phyloP scores from a whole-genome alignment of 2,329 filamentous ascomycete species.

The Zymoseptoria ardabiliae region DNA sequence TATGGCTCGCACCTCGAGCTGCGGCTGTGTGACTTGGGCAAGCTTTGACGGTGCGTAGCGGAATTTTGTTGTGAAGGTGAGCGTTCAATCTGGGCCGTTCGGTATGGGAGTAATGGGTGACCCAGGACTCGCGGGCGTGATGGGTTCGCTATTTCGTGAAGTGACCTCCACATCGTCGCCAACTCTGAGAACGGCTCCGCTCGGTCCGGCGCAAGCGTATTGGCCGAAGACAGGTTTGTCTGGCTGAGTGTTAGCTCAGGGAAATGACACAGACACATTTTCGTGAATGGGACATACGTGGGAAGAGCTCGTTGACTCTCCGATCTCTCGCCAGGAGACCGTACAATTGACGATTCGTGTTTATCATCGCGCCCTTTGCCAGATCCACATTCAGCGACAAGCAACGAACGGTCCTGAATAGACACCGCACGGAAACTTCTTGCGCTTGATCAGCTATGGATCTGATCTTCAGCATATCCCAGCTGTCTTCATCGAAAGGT shows the following conservation, averaged over 20 bases:
- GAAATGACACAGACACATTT: too few species aligned
- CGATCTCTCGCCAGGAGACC: conserved; percentile 28
- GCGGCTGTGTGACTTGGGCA: neutral
- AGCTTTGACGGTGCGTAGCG: neutral
- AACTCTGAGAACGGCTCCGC: conserved; percentile 27
- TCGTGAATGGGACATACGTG: conserved; percentile 23
- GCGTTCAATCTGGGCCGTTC: neutral
- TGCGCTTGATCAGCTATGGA: conserved; percentile 24
- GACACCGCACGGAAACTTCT: conserved; percentile 28
- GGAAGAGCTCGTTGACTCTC: conserved; percentile 27
- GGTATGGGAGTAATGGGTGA: conserved; percentile 17
- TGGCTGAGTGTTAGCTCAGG: conserved; percentile 4
- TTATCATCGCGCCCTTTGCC: conserved; percentile 27
- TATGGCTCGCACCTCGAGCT: neutral
- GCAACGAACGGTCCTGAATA: conserved; percentile 26
- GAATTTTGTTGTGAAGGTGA: neutral
- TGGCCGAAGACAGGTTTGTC: conserved; percentile 31
- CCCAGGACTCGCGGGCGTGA: conserved; percentile 35
- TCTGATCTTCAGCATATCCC: conserved; percentile 27
- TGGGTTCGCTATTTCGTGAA: conserved; percentile 14
- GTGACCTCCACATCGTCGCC: conserved; percentile 28
- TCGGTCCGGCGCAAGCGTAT: conserved; percentile 30
- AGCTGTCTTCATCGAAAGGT: conserved; percentile 28
- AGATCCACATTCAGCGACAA: conserved; percentile 29
- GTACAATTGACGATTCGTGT: conserved; percentile 27